Base-by-base conservation (phyloP, 2,329 filamentous ascomycete genomes). In the Aspergillus floridensis region DNA sequence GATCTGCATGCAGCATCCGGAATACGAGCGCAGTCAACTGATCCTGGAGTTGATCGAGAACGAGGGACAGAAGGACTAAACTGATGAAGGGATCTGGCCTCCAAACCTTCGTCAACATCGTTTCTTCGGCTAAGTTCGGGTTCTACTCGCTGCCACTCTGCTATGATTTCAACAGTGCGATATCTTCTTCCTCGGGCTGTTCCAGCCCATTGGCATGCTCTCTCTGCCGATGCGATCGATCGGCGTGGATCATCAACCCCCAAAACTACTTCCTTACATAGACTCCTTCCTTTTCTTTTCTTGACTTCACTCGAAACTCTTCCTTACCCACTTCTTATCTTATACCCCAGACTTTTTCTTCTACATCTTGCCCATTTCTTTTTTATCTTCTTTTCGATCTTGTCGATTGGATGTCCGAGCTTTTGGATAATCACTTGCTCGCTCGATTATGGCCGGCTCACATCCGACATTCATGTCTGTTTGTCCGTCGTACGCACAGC, bases 1-100 rank as follows among this genome's bases (percentile, higher is more conserved):
- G 84, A 86, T 99, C 67, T 89, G 88, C 68, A 93, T 99, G 91
- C 91, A 92, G 71, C 95, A 99, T 79, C 95, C 95, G 0, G 91
- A 96, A 77, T 82, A 90, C 63, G 85, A 91, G 60, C 87, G 90
- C 55, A 88, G 87, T 70, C 93, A 97, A 80, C 87, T 99, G 65
- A 88, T 99, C 63, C 81, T 98, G 63, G 95, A 99, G 79, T 83
- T 99, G 83, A 79, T 96, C 65, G 84, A 98, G 67, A 98, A 98
- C 74, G 91, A 96, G 70, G 93, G 91, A 5, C 89, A 93, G 63
- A 84, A 81, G 68, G 83, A 86, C 62, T 80, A 63, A 63, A 38
- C 24, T 5, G 24, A 12, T 26, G 38, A 16, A 29, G 26, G 14
- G 10, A 16, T 16, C 11, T 35, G 12, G 32, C 10, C 10, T 35